phyloP scores from a whole-genome alignment of 768 basidiomycete species.

The Gyrodon lividus region DNA sequence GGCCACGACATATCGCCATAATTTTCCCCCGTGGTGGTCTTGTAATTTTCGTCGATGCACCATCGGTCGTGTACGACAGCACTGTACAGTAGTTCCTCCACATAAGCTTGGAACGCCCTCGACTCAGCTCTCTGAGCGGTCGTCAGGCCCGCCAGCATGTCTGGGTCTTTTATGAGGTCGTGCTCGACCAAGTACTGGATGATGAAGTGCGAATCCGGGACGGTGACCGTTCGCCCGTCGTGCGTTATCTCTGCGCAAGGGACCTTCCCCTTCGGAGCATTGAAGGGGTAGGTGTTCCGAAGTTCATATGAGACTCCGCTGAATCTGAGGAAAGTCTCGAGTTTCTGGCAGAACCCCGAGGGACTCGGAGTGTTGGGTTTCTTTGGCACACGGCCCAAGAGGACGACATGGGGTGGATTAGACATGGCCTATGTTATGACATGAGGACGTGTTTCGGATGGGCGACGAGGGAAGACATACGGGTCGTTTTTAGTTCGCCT shows the following conservation, averaged over 20 bases:
- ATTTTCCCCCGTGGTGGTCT: conserved; percentile 8
- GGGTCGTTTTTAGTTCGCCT: background rate
- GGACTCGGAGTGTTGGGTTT: conserved; percentile 17
- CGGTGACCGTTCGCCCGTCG: conserved; percentile 14
- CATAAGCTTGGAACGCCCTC: conserved; percentile 33
- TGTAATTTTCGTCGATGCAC: conserved; percentile 28
- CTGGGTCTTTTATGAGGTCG: conserved; percentile 26
- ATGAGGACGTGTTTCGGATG: background rate
- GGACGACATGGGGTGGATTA: conserved; percentile 21
- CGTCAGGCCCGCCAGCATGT: conserved; percentile 26
- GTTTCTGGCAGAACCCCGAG: conserved; percentile 36
- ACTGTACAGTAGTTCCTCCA: conserved; percentile 31
- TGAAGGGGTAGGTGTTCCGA: conserved; percentile 22
- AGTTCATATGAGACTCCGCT: conserved; percentile 28
- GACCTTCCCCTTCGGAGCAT: conserved; percentile 34
- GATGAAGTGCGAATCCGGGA: conserved; percentile 36
- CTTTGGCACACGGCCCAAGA: conserved; percentile 27
- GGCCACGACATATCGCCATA: conserved; percentile 17
- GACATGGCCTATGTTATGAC: conserved; percentile 12
- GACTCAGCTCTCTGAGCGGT: conserved; percentile 31
- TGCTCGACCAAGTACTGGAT: conserved; percentile 29
- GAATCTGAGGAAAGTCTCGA: conserved; percentile 32
- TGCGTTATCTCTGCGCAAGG: conserved; percentile 32
- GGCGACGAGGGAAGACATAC: background rate
- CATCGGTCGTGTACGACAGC: conserved; percentile 33